Base-by-base conservation (phyloP, 2,329 filamentous ascomycete genomes). In the Fusarium equiseti region DNA sequence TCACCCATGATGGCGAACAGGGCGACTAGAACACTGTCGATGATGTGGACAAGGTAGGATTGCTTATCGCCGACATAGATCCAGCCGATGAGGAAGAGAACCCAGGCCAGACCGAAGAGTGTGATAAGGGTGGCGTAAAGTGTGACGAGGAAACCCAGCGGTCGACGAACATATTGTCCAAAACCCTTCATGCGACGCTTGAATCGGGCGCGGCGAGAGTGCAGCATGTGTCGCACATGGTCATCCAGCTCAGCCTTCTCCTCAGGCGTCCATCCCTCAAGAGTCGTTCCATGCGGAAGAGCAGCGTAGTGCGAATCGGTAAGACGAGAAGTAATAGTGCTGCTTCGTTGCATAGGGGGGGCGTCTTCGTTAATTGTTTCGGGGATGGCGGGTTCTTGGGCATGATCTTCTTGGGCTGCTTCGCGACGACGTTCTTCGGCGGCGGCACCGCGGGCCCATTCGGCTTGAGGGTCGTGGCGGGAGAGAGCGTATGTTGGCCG, bases 81-180 rank as follows among this genome's bases (percentile, higher is more conserved):
- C 93, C 93, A 97, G 50, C 91, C 92, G 77, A 97, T 97, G 58
- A 97, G 83, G 81, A 95, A 96, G n/a, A 97, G 86, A 2, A 97
- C 93, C 94, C 93, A 97, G 0, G 92, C 92, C 15, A 95, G 84
- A 75, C 93, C 93, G 73, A 97, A 97, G 0, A 95, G 84, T 0
- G 93, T 96, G 73, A 97, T 95, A 22, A 95, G 84, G 2, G 88
- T 90, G 11, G 93, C 93, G 79, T 97, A 97, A 6, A 97, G 81
- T 0, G 93, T 96, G 63, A 97, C 92, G 58, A 95, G 86, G 77
- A 96, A 93, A 2, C 94, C 94, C 40, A 97, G 85, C 2, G 94
- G 92, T 73, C 89, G 89, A 42, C 86, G 86, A 16, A 94, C 86
- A 76, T 97, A 97, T 80, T 95, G 89, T 5, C 89, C 88, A 75